Percentiles rank a stretch among this genome's conserved stretches.
phyloP scores from a whole-genome alignment of 2,329 filamentous ascomycete species.

The Botrytis deweyae region DNA sequence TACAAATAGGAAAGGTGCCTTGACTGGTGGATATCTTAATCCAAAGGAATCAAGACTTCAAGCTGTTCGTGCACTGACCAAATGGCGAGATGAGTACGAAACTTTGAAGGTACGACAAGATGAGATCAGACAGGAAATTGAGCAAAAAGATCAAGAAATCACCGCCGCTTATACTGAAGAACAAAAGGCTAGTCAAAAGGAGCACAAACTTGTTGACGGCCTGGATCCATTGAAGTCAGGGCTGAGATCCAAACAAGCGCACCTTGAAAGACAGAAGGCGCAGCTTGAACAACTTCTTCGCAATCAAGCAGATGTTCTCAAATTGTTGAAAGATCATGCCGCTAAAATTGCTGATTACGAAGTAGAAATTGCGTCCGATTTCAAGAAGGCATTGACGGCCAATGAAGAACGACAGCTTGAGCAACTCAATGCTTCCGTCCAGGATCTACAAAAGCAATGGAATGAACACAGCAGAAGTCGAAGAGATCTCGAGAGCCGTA shows the following conservation, averaged over 20 bases:
- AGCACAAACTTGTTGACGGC: constrained; percentile 75
- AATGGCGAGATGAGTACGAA: constrained; percentile 74
- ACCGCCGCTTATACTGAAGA: constrained; percentile 81
- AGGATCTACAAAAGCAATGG: constrained; percentile 74
- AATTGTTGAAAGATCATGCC: constrained; percentile 71
- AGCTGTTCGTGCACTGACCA: constrained; percentile 72
- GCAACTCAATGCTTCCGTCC: constrained; percentile 64
- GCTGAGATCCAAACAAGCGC: constrained; percentile 69
- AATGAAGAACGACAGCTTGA: constrained; percentile 84
- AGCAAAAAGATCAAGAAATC: constrained; percentile 82
- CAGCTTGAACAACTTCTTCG: constrained; percentile 68
- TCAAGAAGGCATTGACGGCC: constrained; percentile 82
- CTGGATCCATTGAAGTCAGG: constrained; percentile 79
- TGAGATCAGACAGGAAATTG: constrained; percentile 68
- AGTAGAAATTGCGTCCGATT: constrained; percentile 78
- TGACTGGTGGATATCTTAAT: constrained; percentile 94
- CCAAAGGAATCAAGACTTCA: constrained; percentile 82
- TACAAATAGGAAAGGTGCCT: constrained; percentile 89
- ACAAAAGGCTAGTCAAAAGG: constrained; percentile 77
- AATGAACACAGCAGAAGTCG: constrained; percentile 71
- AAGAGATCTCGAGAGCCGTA: constrained; percentile 75
- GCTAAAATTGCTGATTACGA: constrained; percentile 76
- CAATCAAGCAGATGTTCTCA: constrained; percentile 67
- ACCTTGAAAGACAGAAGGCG: constrained; percentile 70
- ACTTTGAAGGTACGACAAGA: constrained; percentile 60